Evolutionary conservation across 1,139 yeast species (phyloP), one percentile per base, ranked within the genome.

Genomic region (Debaryomyces fabryi): DNA sequence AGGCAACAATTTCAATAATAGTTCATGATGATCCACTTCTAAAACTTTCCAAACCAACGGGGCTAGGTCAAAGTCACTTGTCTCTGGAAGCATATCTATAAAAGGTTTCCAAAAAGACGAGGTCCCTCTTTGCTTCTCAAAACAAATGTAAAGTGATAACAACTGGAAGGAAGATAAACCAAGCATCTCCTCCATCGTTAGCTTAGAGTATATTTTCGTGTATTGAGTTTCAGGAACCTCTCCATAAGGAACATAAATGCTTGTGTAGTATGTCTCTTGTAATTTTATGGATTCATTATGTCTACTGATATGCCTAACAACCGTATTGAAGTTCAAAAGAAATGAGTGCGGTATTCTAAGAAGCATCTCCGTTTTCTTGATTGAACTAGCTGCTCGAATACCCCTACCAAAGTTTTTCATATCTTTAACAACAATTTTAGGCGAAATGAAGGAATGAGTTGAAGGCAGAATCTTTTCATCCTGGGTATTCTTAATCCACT

Each of bases 21-120:
- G 52, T 6, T 68, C 63, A 43, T 60, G 52, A 1, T 57, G 46
- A 1, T 60, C 53, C 1, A 64, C 63, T 33, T 63, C 46, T 16
- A 62, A 54, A 1, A 71, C 66, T 15, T 75, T 60, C 88, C 88
- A 84, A 4, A 72, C 71, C 45, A 82, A 67, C 2, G 88, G 89
- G 10, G 77, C 71, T 3, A 71, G 54, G 0, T 54, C 53, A 47
- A 85, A 75, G 47, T 85, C 89, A 0, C 67, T 59, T 7, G 71
- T 52, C 0, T 64, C 58, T 0, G 93, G 92, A 44, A 86, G 71
- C 59, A 81, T 76, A 37, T 78, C 72, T 29, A 86, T 63, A 55
- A 86, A 85, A 0, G 89, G 90, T 43, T 65, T 58, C 92, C 92
- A 86, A 59, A 75, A 84, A 1, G 89, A 83, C 3, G 53, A 46